phyloP scores from a whole-genome alignment of 352 stramenopile genomes.

The Globisporangium nodosum region DNA sequence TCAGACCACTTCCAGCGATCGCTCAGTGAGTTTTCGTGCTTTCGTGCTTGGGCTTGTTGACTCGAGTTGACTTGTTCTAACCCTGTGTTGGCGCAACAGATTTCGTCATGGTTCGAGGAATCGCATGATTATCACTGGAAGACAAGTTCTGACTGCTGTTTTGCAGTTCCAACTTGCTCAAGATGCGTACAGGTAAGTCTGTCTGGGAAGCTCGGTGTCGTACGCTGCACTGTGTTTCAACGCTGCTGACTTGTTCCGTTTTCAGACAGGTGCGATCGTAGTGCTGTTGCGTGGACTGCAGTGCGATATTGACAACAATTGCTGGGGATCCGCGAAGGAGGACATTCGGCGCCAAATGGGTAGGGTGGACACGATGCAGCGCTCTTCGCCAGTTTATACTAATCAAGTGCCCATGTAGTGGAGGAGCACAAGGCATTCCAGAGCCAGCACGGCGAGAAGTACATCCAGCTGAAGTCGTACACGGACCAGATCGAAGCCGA shows the following conservation, averaged over 20 bases:
- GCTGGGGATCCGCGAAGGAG: constrained; percentile 25
- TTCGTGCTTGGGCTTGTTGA: not conserved
- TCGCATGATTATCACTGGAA: not conserved
- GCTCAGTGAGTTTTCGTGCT: constrained; percentile 30
- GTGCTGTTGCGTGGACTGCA: not conserved
- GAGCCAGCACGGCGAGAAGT: constrained; percentile 77
- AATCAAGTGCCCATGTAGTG: constrained; percentile 18
- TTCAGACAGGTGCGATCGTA: constrained; percentile 42
- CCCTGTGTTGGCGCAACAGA: constrained; percentile 23
- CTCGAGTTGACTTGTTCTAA: not conserved
- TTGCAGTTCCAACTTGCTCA: constrained; percentile 77
- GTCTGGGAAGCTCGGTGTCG: not conserved
- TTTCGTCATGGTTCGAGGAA: constrained; percentile 59
- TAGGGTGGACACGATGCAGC: constrained; percentile 8
- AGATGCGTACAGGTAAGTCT: constrained; percentile 61
- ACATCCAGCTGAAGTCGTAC: constrained; percentile 85
- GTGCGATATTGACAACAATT: not conserved
- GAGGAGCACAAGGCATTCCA: constrained; percentile 82
- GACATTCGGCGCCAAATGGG: constrained; percentile 71
- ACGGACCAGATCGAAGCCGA: constrained; percentile 81
- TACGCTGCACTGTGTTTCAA: not conserved
- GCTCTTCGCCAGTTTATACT: not conserved
- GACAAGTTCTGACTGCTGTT: constrained; percentile 1
- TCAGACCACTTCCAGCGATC: constrained; percentile 71
- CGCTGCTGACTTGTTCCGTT: constrained; percentile 2